Conservation (phyloP, 108 stramenopile genomes). For the Pseudonitzschia multistriata region DNA sequence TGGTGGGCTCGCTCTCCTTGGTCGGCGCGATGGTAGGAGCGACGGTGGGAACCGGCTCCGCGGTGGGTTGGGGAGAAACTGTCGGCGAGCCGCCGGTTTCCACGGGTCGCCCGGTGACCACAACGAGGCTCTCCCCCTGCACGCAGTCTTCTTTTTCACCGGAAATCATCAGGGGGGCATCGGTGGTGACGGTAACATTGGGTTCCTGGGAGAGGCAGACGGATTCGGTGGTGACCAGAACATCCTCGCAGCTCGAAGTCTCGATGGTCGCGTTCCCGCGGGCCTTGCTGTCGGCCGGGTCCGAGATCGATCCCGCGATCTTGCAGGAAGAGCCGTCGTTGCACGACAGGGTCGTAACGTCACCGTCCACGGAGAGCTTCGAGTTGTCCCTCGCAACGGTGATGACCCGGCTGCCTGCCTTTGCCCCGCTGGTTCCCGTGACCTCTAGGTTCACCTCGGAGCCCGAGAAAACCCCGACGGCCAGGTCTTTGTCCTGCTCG, state of each 20-base stretch:
- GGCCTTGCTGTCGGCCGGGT: neutral
- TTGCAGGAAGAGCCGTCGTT: neutral
- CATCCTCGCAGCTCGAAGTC: neutral
- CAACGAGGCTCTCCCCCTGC: neutral
- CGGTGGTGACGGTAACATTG: neutral
- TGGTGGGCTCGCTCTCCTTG: neutral
- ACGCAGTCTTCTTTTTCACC: conserved; percentile 2
- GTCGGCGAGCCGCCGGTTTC: neutral
- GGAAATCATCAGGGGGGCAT: neutral
- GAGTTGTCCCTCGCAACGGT: neutral
- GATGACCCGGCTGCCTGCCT: neutral
- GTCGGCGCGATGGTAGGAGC: neutral
- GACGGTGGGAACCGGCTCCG: neutral
- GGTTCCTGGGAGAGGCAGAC: neutral
- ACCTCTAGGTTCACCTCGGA: neutral
- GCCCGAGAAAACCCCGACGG: neutral
- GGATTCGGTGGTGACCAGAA: neutral
- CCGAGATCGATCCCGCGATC: neutral
- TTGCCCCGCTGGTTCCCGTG: neutral
- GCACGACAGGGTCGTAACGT: conserved; percentile 4
- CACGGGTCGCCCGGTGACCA: neutral
- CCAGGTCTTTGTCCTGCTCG: neutral
- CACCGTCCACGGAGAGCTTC: neutral
- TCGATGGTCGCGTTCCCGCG: neutral
- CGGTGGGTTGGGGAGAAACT: neutral